phyloP scores from a whole-genome alignment of 1,139 yeast species.

The Candida tetrigidarum region DNA sequence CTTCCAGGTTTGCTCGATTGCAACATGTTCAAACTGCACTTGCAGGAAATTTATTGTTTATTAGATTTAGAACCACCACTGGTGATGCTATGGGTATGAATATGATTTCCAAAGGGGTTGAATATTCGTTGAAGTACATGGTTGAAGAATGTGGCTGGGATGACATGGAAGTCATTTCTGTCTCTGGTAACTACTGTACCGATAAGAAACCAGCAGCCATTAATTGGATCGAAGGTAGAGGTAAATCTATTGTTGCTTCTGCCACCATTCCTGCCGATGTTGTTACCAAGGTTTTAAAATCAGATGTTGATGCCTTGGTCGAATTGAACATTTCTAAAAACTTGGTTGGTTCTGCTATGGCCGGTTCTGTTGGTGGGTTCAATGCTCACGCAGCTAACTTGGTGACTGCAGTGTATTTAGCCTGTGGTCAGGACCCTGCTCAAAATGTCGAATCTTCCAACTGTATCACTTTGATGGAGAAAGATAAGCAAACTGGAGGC shows the following conservation, averaged over 20 bases:
- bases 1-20: constrained; percentile 95
- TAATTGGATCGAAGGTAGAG: constrained; percentile 99
- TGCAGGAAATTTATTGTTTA: constrained; percentile 90
- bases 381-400: constrained; percentile 98
- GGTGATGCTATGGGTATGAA: constrained; percentile 99
- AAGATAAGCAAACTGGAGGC: constrained; percentile 69
- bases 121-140: constrained; percentile 82
- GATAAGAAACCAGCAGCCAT: constrained; percentile 98
- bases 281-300: constrained; percentile 81
- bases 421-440: constrained; percentile 99
- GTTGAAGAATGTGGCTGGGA: constrained; percentile 87
- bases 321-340: constrained; percentile 89
- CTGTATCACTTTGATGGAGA: constrained; percentile 92
- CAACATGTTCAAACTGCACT: constrained; percentile 90
- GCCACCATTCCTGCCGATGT: constrained; percentile 85
- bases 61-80: constrained; percentile 94
- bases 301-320: constrained; percentile 90
- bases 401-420: constrained; percentile 90
- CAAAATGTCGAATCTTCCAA: constrained; percentile 97
- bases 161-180: constrained; percentile 91
- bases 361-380: constrained; percentile 97
- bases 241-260: constrained; percentile 98
- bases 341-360: constrained; percentile 97
- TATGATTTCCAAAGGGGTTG: constrained; percentile 99
- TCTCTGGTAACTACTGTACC: constrained; percentile 96